phyloP scores from a whole-genome alignment of 768 basidiomycete species.

The Suillus subaureus region DNA sequence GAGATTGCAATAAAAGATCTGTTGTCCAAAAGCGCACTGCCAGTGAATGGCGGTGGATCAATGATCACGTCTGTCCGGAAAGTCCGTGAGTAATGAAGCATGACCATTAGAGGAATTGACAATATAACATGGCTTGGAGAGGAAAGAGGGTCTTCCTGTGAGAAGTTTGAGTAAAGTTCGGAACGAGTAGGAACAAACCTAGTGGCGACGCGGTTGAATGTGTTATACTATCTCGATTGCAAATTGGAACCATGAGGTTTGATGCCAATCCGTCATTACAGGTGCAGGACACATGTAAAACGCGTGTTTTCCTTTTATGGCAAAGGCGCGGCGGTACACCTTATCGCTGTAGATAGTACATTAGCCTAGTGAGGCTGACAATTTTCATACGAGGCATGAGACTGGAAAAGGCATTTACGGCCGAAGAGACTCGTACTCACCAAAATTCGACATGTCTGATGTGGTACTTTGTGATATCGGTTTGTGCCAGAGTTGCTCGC shows the following conservation, averaged over 20 bases:
- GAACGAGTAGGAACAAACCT: conserved; percentile 17
- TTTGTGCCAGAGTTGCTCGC: neutral
- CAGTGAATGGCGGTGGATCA: conserved; percentile 8
- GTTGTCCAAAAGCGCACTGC: conserved; percentile 14
- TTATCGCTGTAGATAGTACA: conserved; percentile 13
- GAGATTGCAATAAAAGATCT: conserved; percentile 21
- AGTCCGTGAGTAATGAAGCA: conserved; percentile 25
- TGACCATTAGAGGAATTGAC: conserved; percentile 11
- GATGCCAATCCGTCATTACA: conserved; percentile 11
- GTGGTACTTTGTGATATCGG: neutral
- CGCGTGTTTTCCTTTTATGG: conserved; percentile 38
- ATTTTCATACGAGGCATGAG: neutral
- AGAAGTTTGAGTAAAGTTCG: conserved; percentile 33
- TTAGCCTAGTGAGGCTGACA: neutral
- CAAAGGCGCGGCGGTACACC: conserved; percentile 23
- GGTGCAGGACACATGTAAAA: conserved; percentile 30
- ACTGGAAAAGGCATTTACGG: neutral
- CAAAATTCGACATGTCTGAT: neutral
- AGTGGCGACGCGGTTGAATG: conserved; percentile 23
- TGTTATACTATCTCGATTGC: conserved; percentile 27
- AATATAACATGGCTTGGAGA: conserved; percentile 8
- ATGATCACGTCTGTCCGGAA: conserved; percentile 35
- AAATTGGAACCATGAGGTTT: conserved; percentile 34
- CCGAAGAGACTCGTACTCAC: neutral
- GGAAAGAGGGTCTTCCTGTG: conserved; percentile 16